These are phyloP conservation scores for Hypoxylon sp. DNA, from an alignment of 2,329 filamentous ascomycete species.

Conservation along the genomic window DNA sequence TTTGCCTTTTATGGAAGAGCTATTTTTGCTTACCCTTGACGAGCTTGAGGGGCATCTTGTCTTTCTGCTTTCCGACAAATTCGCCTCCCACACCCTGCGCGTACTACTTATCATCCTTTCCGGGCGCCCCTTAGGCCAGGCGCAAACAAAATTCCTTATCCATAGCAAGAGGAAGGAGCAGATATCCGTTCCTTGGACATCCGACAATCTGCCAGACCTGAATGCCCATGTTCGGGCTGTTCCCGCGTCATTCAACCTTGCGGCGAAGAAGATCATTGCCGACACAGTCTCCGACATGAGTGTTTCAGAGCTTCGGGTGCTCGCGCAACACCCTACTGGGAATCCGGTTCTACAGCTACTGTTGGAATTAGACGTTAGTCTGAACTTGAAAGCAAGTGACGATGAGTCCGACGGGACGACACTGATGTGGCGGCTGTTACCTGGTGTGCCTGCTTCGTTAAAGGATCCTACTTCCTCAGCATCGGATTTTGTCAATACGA, in stretches of 20 bases:
- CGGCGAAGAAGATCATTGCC: constrained; percentile 83
- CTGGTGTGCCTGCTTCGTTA: constrained; percentile 77
- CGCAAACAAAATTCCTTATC: constrained; percentile 77
- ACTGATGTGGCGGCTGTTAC: constrained; percentile 81
- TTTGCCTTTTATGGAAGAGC: constrained; percentile 78
- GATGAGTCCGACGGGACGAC: constrained; percentile 57
- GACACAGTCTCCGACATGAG: constrained; percentile 82
- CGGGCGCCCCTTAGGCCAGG: constrained; percentile 80
- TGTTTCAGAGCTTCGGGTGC: constrained; percentile 80
- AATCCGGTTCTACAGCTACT: constrained; percentile 94
- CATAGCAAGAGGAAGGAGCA: constrained; percentile 95
- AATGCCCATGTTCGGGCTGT: constrained; percentile 67
- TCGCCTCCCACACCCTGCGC: constrained; percentile 90
- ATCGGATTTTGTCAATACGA: constrained; percentile 80
- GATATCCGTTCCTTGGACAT: constrained; percentile 70
- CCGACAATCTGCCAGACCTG: constrained; percentile 61
- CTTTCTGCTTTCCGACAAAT: constrained; percentile 85
- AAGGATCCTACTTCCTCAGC: constrained; percentile 79
- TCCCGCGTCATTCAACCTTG: constrained; percentile 80
- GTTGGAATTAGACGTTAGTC: constrained; percentile 83
- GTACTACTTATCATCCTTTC: constrained; percentile 88
- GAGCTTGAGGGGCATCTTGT: constrained; percentile 89
- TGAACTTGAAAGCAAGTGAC: constrained; percentile 70
- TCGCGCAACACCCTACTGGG: constrained; percentile 89
- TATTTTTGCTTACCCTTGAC: constrained; percentile 85